These are phyloP conservation scores for Hymenoscyphus repandus DNA, from an alignment of 2,329 filamentous ascomycete genomes.

Conservation along the genomic window DNA sequence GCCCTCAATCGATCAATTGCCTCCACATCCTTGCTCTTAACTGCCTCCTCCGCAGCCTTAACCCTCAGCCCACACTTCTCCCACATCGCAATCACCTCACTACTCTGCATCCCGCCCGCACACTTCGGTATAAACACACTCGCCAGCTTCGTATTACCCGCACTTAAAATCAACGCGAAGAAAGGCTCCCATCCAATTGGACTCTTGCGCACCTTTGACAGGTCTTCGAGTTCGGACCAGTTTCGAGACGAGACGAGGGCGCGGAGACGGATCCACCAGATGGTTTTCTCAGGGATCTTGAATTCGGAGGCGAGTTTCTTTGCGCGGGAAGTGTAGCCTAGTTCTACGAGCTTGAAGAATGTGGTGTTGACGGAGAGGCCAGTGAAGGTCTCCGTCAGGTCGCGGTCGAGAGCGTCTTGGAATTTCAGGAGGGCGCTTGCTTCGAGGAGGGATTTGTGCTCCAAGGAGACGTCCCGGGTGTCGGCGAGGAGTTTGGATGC, in stretches of 20 bases:
- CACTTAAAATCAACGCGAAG: constrained; percentile 81
- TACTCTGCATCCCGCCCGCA: constrained; percentile 53
- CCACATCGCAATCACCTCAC: constrained; percentile 83
- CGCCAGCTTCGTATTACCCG: constrained; percentile 85
- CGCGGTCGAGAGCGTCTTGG: constrained; percentile 82
- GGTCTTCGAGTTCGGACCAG: constrained; percentile 89
- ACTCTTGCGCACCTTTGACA: constrained; percentile 70
- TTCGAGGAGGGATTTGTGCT: constrained; percentile 73
- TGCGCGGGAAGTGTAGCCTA: constrained; percentile 78
- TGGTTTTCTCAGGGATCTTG: constrained; percentile 84
- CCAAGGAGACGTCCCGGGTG: constrained; percentile 71
- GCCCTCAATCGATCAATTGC: constrained; percentile 68
- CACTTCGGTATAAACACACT: constrained; percentile 80
- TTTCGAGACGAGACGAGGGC: constrained; percentile 85
- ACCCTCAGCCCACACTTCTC: constrained; percentile 88
- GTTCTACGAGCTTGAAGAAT: constrained; percentile 77
- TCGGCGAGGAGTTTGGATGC: constrained; percentile 79
- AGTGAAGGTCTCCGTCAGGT: constrained; percentile 70
- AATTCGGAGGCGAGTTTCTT: constrained; percentile 89
- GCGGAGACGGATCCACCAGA: constrained; percentile 78
- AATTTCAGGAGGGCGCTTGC: constrained; percentile 73
- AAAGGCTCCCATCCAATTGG: constrained; percentile 98
- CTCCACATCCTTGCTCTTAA: constrained; percentile 72
- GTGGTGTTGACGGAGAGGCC: constrained; percentile 89
- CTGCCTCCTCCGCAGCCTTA: constrained; percentile 87